Conservation (phyloP, 495 filamentous ascomycete genomes). For the Clohesyomyces aquaticus region DNA sequence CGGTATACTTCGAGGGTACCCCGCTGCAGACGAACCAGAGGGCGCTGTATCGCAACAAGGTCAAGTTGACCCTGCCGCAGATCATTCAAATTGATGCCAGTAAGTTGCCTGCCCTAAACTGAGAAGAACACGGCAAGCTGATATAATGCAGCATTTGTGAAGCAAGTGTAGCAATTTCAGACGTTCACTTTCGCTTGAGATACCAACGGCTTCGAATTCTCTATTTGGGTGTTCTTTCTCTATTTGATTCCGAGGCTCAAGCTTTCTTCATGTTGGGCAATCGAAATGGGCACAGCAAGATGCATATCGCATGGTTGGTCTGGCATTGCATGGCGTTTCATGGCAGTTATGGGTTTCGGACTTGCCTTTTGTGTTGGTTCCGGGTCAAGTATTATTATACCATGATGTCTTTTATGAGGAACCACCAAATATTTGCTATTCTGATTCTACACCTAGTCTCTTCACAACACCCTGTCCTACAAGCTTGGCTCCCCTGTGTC, state of each 20-base stretch:
- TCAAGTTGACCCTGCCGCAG: constrained; percentile 82
- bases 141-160: constrained; percentile 19
- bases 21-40: constrained; percentile 77
- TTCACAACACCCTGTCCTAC: no score
- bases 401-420: no score
- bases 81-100: constrained; percentile 95
- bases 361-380: background rate
- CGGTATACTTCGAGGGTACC: constrained; percentile 97
- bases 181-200: background rate
- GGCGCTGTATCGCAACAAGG: constrained; percentile 89
- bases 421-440: no score
- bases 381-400: no score
- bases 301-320: constrained; percentile 9
- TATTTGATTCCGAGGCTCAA: background rate
- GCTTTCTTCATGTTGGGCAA: background rate
- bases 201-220: background rate
- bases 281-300: constrained; percentile 8
- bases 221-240: background rate
- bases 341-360: background rate
- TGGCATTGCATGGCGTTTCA: constrained; percentile 16
- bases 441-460: no score
- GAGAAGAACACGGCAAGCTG: background rate
- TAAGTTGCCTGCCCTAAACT: constrained; percentile 56
- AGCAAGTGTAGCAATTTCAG: constrained; percentile 3
- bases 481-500: no score